Evolutionary conservation across 805 yeast species (phyloP), one percentile per base, ranked within the genome.

Genomic region (Cyberlindnera sargentensis): DNA sequence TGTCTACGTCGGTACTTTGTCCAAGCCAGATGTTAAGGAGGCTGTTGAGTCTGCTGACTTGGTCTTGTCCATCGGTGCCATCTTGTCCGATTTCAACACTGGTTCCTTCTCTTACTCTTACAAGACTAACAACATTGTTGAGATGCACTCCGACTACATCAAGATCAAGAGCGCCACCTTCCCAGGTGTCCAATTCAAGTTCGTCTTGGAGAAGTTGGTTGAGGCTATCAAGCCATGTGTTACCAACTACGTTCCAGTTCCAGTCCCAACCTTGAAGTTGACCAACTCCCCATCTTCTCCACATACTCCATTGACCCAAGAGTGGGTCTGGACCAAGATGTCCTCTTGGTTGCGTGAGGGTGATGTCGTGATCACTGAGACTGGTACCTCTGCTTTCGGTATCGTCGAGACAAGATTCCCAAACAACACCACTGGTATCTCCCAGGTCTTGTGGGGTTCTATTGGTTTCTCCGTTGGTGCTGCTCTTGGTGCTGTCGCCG

Each of bases 11-110:
- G 95, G 95, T 56, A 72, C 84, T n/a, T 68, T 87, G 55, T 82
- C 95, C 20, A 67, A 69, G 45, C 87, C 87, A 47, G 84, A 73
- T 49, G 87, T 84, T 43, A 79, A 80, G 61, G 78, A 75, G 49
- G 75, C 80, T 33, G 89, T 84, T 45, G 91, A 84, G 64, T 61
- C 74, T 36, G 73, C 90, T 36, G 95, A 86, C 66, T 72, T 85
- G 64, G 73, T 86, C 45, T 64, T 86, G 47, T 81, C 91, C 31
- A 75, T 85, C 54, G 95, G 95, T 65, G 90, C 89, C 41, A 68
- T 86, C 61, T 70, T 86, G 60, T 84, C 93, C 41, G 95, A 86
- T 66, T 87, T 83, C 78, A 86, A 86, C 75, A 86, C 95, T 40
- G 95, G 95, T 61, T 83, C 95, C 23, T 82, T 82, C 72, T 78